Evolutionary conservation across 2,329 filamentous ascomycete species (phyloP).

Genomic region (Hymenoscyphus linearis): DNA sequence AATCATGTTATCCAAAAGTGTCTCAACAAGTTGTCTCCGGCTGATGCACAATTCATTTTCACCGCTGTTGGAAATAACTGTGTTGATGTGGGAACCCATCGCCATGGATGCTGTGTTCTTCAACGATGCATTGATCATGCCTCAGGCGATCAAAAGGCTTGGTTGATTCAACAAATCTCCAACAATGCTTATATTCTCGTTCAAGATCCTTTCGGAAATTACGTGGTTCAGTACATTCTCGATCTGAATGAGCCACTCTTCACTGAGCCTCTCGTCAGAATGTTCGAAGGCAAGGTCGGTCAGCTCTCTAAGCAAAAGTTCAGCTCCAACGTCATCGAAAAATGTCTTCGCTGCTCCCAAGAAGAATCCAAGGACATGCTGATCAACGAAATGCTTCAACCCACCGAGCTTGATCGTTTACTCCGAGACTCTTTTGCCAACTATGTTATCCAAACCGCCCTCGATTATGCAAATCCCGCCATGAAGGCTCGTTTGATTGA

Average conservation of each 20-base stretch:
- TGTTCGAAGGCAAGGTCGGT: slow-evolving; percentile 69
- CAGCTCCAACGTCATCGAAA: slow-evolving; percentile 98
- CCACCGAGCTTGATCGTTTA: slow-evolving; percentile 77
- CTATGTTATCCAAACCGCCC: slow-evolving; percentile 94
- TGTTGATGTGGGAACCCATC: slow-evolving; percentile 88
- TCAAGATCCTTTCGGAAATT: slow-evolving; percentile 97
- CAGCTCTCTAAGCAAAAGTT: slow-evolving; percentile 91
- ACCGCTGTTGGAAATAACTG: slow-evolving; percentile 85
- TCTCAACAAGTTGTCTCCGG: slow-evolving; percentile 81
- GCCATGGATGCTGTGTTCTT: slow-evolving; percentile 95
- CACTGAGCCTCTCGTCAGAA: slow-evolving; percentile 79
- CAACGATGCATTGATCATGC: slow-evolving; percentile 98
- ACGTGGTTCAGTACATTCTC: slow-evolving; percentile 97
- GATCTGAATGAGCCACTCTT: slow-evolving; percentile 84
- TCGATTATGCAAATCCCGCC: slow-evolving; percentile 73
- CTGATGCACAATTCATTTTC: slow-evolving; percentile 93
- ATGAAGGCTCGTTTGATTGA: slow-evolving; percentile 76
- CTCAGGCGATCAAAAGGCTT: slow-evolving; percentile 79
- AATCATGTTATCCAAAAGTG: slow-evolving; percentile 99
- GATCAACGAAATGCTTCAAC: slow-evolving; percentile 74
- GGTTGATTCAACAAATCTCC: slow-evolving; percentile 83
- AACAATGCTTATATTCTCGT: slow-evolving; percentile 82
- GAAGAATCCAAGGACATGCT: slow-evolving; percentile 71
- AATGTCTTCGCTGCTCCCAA: slow-evolving; percentile 81
- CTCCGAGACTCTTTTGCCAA: slow-evolving; percentile 93